Conservation (phyloP, 2,329 filamentous ascomycete genomes). For the Apiospora koreana region DNA sequence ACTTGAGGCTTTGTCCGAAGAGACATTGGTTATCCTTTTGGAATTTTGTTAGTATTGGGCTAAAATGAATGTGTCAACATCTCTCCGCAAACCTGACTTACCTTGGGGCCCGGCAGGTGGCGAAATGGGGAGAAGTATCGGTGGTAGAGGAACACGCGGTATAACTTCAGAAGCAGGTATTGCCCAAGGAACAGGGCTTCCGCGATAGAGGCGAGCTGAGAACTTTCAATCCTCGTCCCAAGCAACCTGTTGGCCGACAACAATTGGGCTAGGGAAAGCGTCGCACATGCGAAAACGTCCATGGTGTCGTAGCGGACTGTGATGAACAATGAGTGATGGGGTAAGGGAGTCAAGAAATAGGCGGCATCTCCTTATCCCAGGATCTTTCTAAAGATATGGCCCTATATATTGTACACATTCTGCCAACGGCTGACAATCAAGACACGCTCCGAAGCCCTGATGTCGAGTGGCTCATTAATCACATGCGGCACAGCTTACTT, state of each 20-base stretch:
- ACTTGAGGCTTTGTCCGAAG: conserved; percentile 41
- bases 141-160: conserved; percentile 43
- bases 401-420: too few species aligned
- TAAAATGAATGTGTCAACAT: too few species aligned
- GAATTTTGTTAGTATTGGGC: too few species aligned
- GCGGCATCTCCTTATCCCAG: too few species aligned
- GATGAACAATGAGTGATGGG: too few species aligned
- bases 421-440: too few species aligned
- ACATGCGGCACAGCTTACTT: too few species aligned
- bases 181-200: conserved; percentile 17
- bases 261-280: neutral
- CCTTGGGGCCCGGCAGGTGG: conserved; percentile 46
- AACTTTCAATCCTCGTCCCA: neutral
- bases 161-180: conserved; percentile 30
- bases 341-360: neutral
- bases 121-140: conserved; percentile 44
- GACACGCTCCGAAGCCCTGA: too few species aligned
- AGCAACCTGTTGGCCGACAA: neutral
- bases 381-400: too few species aligned
- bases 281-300: neutral
- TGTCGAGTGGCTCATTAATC: too few species aligned
- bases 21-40: conserved; percentile 39
- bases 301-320: neutral
- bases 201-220: neutral
- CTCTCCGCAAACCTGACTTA: too few species aligned